phyloP scores from a whole-genome alignment of 129 eudicot species.

The Centaurea solstitialis region DNA sequence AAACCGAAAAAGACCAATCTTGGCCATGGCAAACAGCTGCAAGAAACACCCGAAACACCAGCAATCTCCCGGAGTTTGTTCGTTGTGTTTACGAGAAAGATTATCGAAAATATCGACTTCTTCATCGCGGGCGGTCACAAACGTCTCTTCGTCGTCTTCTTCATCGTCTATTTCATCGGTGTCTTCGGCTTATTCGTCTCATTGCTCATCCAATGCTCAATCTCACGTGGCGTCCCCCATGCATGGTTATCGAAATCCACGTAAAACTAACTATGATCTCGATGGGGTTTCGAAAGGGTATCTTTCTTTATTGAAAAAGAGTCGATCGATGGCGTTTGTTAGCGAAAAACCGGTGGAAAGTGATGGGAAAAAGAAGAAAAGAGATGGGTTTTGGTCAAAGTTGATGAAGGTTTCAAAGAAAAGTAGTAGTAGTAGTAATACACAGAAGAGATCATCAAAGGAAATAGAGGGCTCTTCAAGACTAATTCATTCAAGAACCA shows the following conservation, averaged over 20 bases:
- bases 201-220: constrained; percentile 44
- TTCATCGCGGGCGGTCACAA: not conserved
- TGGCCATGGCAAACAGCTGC: constrained; percentile 36
- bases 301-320: constrained; percentile 44
- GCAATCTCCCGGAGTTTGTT: constrained; percentile 83
- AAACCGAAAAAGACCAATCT: constrained; percentile 6
- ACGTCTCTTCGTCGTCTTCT: constrained; percentile 24
- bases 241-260: constrained; percentile 4
- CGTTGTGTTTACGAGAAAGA: constrained; percentile 61
- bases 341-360: constrained; percentile 19
- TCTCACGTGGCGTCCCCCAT: constrained; percentile 52
- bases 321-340: constrained; percentile 52
- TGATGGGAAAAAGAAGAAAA: constrained; percentile 30
- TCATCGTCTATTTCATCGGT: constrained; percentile 49
- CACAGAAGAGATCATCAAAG: constrained; percentile 9
- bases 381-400: constrained; percentile 54
- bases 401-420: constrained; percentile 34
- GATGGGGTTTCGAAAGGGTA: constrained; percentile 29
- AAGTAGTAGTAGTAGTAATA: constrained; percentile 4
- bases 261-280: constrained; percentile 8
- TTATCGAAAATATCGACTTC: constrained; percentile 39
- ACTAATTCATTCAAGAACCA: constrained; percentile 48
- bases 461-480: constrained; percentile 27
- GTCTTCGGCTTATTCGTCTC: constrained; percentile 44
- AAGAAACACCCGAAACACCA: constrained; percentile 73